Percentiles rank a stretch among this genome's conserved stretches.
These are phyloP conservation scores for Macrophomina pseudophaseolina DNA, from an alignment of 2,329 filamentous ascomycete species.

Conservation along the genomic window DNA sequence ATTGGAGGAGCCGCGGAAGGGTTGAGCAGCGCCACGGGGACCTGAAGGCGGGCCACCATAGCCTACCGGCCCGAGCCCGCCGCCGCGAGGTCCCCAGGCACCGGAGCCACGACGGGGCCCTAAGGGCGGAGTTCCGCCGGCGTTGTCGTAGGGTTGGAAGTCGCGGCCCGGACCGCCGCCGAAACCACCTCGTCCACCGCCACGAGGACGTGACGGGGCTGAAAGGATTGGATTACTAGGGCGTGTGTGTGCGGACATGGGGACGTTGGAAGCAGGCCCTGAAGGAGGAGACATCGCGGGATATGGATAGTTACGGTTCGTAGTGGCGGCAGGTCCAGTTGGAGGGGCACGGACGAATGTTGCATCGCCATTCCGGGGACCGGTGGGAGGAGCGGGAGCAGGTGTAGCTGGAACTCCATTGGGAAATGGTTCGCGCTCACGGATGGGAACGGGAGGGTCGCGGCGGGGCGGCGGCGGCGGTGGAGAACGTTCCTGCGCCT, in stretches of 20 bases:
- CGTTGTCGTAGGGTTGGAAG: constrained; percentile 35
- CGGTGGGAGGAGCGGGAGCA: constrained; percentile 40
- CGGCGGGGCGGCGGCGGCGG: constrained; percentile 3
- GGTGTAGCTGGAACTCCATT: constrained; percentile 33
- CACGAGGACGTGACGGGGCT: constrained; percentile 47
- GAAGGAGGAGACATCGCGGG: constrained; percentile 47
- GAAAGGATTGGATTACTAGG: constrained; percentile 43
- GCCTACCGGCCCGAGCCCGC: constrained; percentile 31
- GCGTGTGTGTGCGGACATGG: constrained; percentile 40
- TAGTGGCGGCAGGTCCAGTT: constrained; percentile 45
- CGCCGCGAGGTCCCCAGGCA: constrained; percentile 39
- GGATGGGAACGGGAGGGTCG: constrained; percentile 26
- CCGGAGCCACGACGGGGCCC: constrained; percentile 41
- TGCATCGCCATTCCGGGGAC: constrained; percentile 43
- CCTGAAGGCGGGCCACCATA: constrained; percentile 41
- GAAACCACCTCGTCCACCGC: constrained; percentile 49
- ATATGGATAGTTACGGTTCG: constrained; percentile 26
- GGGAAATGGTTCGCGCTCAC: constrained; percentile 32
- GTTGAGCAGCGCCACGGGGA: constrained; percentile 37
- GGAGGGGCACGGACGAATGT: constrained; percentile 44
- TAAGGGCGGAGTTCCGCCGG: constrained; percentile 40
- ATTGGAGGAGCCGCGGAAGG: constrained; percentile 50
- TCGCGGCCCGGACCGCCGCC: constrained; percentile 30
- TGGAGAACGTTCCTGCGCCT: constrained; percentile 30
- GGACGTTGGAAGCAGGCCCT: constrained; percentile 41